Evolutionary conservation across 202 grass and related monocot genomes (phyloP), one percentile per base, ranked within the genome.

Genomic region (Saccharum hybrid): DNA sequence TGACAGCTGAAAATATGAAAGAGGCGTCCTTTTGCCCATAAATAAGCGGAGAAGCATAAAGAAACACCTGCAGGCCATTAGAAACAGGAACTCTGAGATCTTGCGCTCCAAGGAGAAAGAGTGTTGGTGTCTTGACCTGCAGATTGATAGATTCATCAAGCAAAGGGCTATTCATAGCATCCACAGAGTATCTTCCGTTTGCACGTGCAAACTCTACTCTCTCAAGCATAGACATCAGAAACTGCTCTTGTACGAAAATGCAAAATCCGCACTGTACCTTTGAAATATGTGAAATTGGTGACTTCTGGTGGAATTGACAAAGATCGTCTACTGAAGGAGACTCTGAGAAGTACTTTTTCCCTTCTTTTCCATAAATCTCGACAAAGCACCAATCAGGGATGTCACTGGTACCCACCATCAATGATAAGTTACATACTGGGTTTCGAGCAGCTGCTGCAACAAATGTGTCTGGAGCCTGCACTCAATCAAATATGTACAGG

Each of bases 81-180:
- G 96, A 95, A 91, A 98, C 77, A 89, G 96, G 96, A 75, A 98
- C 96, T 45, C 96, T 86, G 28, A 98, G 93, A 94, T 98, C 93
- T 87, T 96, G 93, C 36, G 89, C 96, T 88, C 93, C 93, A 19
- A 98, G 85, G 18, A 98, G 92, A 87, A 98, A 92, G 49, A 96
- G 74, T 45, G 88, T 86, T 69, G 96, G 96, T 11, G 91, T 83
- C 79, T 88, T 95, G 60, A 96, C 93, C 96, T 95, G 80, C 57
- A 88, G 42, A 77, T 83, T 48, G 30, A 65, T 86, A 71, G 78
- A 74, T 12, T 56, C 51, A 63, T 74, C 41, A 86, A 79, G 66
- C 10, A 88, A 57, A 70, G 30, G 22, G 66, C 66, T 70, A 37
- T 49, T 42, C 11, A 46, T 64, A 79, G 61, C 68, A 37, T 65